Base-by-base conservation (phyloP, 306 rosid species). In the Astragalus glycyphyllos region DNA sequence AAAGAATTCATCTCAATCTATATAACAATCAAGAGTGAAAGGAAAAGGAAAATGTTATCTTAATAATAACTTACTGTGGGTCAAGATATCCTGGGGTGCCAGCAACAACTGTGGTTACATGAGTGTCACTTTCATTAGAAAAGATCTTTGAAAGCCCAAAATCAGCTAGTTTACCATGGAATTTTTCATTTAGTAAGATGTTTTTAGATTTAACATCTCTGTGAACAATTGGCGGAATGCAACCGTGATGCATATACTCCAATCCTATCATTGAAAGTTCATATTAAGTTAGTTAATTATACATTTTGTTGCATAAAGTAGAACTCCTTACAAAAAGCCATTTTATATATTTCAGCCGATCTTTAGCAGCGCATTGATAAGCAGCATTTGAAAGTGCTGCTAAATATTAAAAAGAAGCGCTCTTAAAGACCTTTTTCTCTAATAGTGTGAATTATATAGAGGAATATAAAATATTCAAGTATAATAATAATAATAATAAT, bases 61-160 rank as follows among this genome's bases (percentile, higher is more conserved):
- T 4, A 26, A 26, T 26, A 57, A 41, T 16, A 8, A 61, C 49
- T 60, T 16, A 60, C 48, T 81, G 66, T 0, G 90, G 97, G 14
- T 90, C 90, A 59, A 90, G 85, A 68, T 90, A 88, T 20, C 92
- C 90, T 0, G 63, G 79, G 12, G 90, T 88, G 34, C 92, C 92
- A 40, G 81, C 95, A 13, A 86, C 80, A 7, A 45, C 59, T 5
- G 86, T 83, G 46, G 53, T 47, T 32, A 79, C 68, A 46, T 69
- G 89, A 20, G 85, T 80, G 67, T 71, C 86, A 26, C 69, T 81
- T 47, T 82, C 85, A 50, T 57, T 15, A 0, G 81, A 69, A 47
- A 81, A 84, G 45, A 51, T 65, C 80, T 73, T 88, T n/a, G 90
- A 83, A 14, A 84, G 50, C 11, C 97, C 97, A 48, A 86, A 90